A percentile compares a stretch with the other conserved stretches of the same genome.
These are phyloP conservation scores for Polyporus tsugae DNA, from an alignment of 1,284 basidiomycete genomes.

Conservation along the genomic window DNA sequence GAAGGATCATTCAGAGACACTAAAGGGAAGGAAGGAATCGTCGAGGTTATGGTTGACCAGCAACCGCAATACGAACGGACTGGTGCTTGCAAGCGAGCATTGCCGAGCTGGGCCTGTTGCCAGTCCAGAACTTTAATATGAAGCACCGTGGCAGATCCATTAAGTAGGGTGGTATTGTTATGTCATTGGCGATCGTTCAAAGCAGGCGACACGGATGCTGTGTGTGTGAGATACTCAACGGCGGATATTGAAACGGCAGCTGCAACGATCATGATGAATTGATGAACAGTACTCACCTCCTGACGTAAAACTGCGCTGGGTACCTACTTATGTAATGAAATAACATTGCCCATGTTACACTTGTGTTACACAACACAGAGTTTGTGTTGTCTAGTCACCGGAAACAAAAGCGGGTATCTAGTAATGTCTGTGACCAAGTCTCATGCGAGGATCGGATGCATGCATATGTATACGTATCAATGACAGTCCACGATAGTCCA, in stretches of 20 bases:
- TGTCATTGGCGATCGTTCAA: neutral
- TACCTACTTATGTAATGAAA: neutral
- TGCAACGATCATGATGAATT: neutral
- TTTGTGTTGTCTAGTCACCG: neutral
- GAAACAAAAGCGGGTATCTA: neutral
- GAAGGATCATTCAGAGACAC: neutral
- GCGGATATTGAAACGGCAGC: too few relatives aligned
- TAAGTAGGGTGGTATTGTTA: neutral
- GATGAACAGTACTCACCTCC: neutral
- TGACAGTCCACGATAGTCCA: neutral
- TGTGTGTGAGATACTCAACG: too few relatives aligned
- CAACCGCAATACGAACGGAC: neutral
- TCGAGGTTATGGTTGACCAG: constrained; percentile 1
- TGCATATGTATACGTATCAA: neutral
- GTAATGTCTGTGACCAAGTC: neutral
- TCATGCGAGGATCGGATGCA: neutral
- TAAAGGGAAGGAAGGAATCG: neutral
- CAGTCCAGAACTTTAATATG: neutral
- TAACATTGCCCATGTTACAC: neutral
- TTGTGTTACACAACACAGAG: neutral
- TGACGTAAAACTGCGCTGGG: neutral
- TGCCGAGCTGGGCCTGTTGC: neutral
- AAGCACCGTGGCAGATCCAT: neutral
- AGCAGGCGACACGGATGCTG: neutral
- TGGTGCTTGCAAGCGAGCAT: neutral